Evolutionary conservation across 345 rosid genomes (phyloP), one percentile per base, ranked within the genome.

Genomic region (Theobroma cacao): DNA sequence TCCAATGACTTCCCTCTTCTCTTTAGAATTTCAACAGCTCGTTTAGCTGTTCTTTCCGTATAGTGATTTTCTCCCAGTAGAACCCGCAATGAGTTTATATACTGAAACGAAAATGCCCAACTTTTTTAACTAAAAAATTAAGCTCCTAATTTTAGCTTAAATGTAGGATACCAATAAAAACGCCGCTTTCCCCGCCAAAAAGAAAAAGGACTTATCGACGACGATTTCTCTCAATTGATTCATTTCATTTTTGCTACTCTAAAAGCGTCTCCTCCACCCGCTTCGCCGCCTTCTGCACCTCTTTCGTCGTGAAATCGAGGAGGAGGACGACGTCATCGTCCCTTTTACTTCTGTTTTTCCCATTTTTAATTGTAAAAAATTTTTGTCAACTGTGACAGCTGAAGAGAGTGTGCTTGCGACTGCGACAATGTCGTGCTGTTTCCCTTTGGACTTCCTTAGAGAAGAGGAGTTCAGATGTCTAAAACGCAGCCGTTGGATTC

Each of bases 21-120:
- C 72, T 76, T 88, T 84, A 96, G 84, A 78, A 96, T 85, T 3
- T 92, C 98, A 72, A 89, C 82, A 0, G 98, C 89, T 85, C 94
- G 97, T 80, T 89, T 96, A 14, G 90, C 85, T 58, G 97, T 86
- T 83, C 95, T 88, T 7, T 96, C 95, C 3, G 86, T 88, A 74
- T 88, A 89, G 71, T 92, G 91, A 67, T 89, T 91, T 79, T 91
- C 99, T 72, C 99, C 99, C 65, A 94, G 69, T 74, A 96, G 90
- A 77, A 93, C 94, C 99, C 92, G 78, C 45, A 43, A 77, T 1
- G 2, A 47, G 56, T 58, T 31, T n/a, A 1, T 28, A 13, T 69
- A 13, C 74, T 70, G 14, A 70, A 26, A 5, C 1, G 7, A 47
- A 66, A 45, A 70, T 47, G 22, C n/a, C 31, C 30, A 38, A 53